phyloP scores from a whole-genome alignment of 1,139 yeast species.

The Yamadazyma dushanensis region DNA sequence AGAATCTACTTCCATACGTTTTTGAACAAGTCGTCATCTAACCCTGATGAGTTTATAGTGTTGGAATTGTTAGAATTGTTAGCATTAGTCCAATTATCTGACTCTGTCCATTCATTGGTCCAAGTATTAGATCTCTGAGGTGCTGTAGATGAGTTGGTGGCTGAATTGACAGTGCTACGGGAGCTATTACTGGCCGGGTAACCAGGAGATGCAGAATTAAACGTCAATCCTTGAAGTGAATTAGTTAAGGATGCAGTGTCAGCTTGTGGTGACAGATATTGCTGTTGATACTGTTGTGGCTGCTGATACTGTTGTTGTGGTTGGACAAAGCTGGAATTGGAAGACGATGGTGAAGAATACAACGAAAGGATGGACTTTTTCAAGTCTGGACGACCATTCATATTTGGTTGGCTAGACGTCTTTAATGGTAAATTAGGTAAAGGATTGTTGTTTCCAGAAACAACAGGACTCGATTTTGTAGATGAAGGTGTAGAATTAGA shows the following conservation, averaged over 20 bases:
- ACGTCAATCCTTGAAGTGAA: constrained; percentile 38
- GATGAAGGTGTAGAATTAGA: constrained; percentile 3
- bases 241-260: constrained; percentile 14
- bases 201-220: constrained; percentile 14
- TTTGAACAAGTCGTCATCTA: constrained; percentile 48
- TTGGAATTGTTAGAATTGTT: not conserved
- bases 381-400: constrained; percentile 57
- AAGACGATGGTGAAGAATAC: constrained; percentile 68
- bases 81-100: constrained; percentile 19
- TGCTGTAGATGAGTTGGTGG: constrained; percentile 6
- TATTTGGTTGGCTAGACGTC: constrained; percentile 22
- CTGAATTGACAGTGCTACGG: constrained; percentile 9
- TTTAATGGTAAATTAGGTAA: constrained; percentile 15
- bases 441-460: constrained; percentile 8
- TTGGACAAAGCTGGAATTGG: constrained; percentile 35
- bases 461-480: constrained; percentile 11
- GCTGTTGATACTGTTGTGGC: constrained; percentile 2
- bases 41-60: constrained; percentile 11
- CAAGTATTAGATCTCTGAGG: constrained; percentile 17
- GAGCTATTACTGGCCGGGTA: constrained; percentile 9
- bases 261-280: constrained; percentile 1
- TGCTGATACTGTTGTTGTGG: constrained; percentile 16
- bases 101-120: constrained; percentile 44
- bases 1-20: constrained; percentile 54
- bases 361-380: constrained; percentile 88